Evolutionary conservation across 225 moss, liverwort and hornwort genomes (phyloP).

Genomic region (Pleurozium schreberi): DNA sequence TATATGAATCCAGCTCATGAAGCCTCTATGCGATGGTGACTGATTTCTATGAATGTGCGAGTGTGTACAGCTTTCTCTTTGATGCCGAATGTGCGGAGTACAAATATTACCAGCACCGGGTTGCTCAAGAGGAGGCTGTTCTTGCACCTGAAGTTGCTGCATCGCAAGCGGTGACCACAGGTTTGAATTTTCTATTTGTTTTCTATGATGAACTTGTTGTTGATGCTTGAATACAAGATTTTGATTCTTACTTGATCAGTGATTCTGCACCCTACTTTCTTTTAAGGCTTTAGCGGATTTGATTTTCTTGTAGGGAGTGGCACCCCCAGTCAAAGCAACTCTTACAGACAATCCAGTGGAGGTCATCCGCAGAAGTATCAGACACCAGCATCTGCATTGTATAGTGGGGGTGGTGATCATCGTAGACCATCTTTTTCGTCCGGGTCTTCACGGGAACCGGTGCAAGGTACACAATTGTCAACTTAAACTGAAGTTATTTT

Average conservation of each 20-base stretch:
- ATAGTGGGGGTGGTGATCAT: conserved; percentile 56
- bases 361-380: conserved; percentile 74
- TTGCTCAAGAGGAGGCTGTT: conserved; percentile 61
- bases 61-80: conserved; percentile 69
- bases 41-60: not conserved
- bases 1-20: not conserved
- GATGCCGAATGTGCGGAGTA: conserved; percentile 73
- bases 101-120: conserved; percentile 82
- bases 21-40: not conserved
- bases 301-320: conserved; percentile 29
- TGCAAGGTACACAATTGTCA: conserved; percentile 40
- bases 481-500: not conserved
- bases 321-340: conserved; percentile 25
- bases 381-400: conserved; percentile 90
- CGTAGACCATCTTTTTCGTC: conserved; percentile 30
- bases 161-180: conserved; percentile 28
- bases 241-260: not conserved
- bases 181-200: conserved; percentile 14
- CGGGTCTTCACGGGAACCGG: conserved; percentile 38
- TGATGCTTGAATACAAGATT: not conserved
- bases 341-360: conserved; percentile 41
- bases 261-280: not conserved
- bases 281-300: not conserved
- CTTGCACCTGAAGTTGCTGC: conserved; percentile 32
- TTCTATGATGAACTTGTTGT: not conserved